Conservation (phyloP, 169 alveolate species). For the Pseudocohnilembus persalinus region DNA sequence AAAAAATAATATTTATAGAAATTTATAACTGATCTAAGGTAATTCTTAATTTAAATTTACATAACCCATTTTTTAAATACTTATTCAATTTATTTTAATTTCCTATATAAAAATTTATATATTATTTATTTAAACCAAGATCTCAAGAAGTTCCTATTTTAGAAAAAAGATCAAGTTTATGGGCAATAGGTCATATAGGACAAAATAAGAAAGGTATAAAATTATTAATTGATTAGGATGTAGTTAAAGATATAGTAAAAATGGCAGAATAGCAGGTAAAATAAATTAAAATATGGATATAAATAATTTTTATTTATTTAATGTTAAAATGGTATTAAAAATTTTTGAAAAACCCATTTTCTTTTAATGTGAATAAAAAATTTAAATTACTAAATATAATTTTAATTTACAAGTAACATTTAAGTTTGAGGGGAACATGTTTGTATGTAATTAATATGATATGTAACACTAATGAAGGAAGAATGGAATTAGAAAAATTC, state of each 20-base stretch:
- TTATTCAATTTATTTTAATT: too few species aligned
- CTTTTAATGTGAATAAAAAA: too few species aligned
- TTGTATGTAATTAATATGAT: constrained; percentile 54
- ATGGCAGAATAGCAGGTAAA: constrained; percentile 58
- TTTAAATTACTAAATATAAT: too few species aligned
- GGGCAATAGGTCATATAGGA: constrained; percentile 74
- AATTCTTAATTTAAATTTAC: too few species aligned
- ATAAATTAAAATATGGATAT: not conserved
- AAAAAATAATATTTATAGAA: constrained; percentile 45
- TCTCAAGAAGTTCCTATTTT: constrained; percentile 36
- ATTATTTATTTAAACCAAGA: too few species aligned
- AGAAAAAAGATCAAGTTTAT: constrained; percentile 56
- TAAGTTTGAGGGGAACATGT: constrained; percentile 69
- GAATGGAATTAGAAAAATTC: constrained; percentile 40
- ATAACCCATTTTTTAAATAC: too few species aligned
- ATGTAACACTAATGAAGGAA: constrained; percentile 51
- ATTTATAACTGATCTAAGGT: constrained; percentile 33
- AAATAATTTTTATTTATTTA: too few species aligned
- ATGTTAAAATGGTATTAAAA: too few species aligned
- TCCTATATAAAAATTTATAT: too few species aligned
- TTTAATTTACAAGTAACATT: too few species aligned
- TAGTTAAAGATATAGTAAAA: constrained; percentile 50
- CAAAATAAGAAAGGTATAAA: constrained; percentile 52
- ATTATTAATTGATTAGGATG: constrained; percentile 39
- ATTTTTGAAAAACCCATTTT: too few species aligned